A percentile compares a stretch with the other conserved stretches of the same genome.
phyloP scores from a whole-genome alignment of 306 rosid genomes.

The barrel medic (Medicago truncatula) region MtrunA17r5.0-ANR NC_053042.1:33974501-33975000 shows the following conservation, averaged over 20 bases:
- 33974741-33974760: slow-evolving; percentile 61
- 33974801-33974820: slow-evolving; percentile 69
- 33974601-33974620: slow-evolving; percentile 23
- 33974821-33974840: slow-evolving; percentile 83
- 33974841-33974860: slow-evolving; percentile 94
- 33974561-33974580: slow-evolving; percentile 19
- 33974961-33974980: slow-evolving; percentile 75
- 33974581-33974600: neutral
- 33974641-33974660: slow-evolving; percentile 65
- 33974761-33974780: slow-evolving; percentile 29
- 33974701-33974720: slow-evolving; percentile 83
- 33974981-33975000: slow-evolving; percentile 81
- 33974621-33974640: slow-evolving; percentile 11
- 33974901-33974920: slow-evolving; percentile 98
- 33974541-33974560: slow-evolving; percentile 22
- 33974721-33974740: slow-evolving; percentile 81
- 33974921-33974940: slow-evolving; percentile 70
- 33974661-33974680: slow-evolving; percentile 72
- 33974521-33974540: slow-evolving; percentile 2
- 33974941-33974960: slow-evolving; percentile 72
- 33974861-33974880: slow-evolving; percentile 94
- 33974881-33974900: slow-evolving; percentile 95
- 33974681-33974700: slow-evolving; percentile 69
- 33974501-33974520: slow-evolving; percentile 26
- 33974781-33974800: neutral